Evolutionary conservation across 257 asterid genomes (phyloP), one percentile per base, ranked within the genome.

Genomic region (Solanum bulbocastanum): DNA sequence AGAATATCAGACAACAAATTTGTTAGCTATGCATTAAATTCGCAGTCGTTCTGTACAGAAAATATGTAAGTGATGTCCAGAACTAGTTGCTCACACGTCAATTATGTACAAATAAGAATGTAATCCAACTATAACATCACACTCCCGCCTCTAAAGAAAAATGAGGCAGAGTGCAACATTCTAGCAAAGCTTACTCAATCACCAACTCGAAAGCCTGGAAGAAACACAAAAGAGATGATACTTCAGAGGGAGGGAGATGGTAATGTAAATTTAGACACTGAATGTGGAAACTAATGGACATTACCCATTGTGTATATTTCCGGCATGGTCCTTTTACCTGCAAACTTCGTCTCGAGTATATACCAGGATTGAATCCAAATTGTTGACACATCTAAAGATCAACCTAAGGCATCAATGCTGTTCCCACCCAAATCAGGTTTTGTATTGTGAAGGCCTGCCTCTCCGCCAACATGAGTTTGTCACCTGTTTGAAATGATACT

Each of bases 391-490:
- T 46, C 44, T 27, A 81, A 46, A 46, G 40, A 22, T 82, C 39
- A 49, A 82, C 42, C 18, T 76, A 76, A n/a, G 71, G 42, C 69
- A 82, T 49, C 44, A 82, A 52, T 81, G 87, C 40, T 62, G 90
- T 35, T 49, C 39, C 65, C 84, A 86, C 42, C 79, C 90, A 87
- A 23, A 83, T 88, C 87, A 92, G 87, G 89, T 88, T 90, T 89
- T 79, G 16, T 91, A 90, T 22, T 92, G 90, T 42, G 83, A 83
- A 84, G 94, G 89, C 90, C 89, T 94, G 91, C 93, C 91, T 86
- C 94, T 90, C 11, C 90, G 82, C 98, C 98, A 96, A 89, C 95
- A 93, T 79, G 94, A 90, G 86, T 89, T 89, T 27, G 88, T 60
- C 71, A 91, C 93, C 98, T 95, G 95, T 83, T 84, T 87, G 56